phyloP scores from a whole-genome alignment of 2,329 filamentous ascomycete species.

The Amesomyces nigricolor region DNA sequence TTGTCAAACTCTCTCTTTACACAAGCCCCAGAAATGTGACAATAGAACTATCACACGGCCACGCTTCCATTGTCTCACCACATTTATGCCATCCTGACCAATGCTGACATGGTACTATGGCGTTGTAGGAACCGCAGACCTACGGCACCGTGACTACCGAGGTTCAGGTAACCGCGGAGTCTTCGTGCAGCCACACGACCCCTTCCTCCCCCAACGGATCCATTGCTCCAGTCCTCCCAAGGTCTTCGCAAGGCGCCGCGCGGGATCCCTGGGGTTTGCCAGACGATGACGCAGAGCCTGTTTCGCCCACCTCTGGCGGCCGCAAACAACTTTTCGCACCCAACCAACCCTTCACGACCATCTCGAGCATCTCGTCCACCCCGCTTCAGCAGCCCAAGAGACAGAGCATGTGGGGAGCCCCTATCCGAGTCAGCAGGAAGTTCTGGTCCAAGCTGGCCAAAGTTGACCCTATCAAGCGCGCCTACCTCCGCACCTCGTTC shows the following conservation, averaged over 20 bases:
- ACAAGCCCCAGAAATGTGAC: too few relatives aligned
- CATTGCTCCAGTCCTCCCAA: conserved; percentile 22
- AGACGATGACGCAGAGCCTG: not conserved
- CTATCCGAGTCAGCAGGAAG: conserved; percentile 18
- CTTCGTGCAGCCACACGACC: conserved; percentile 20
- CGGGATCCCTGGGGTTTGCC: conserved; percentile 7
- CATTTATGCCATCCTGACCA: not conserved
- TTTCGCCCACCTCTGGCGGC: conserved; percentile 3
- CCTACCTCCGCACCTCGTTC: conserved; percentile 56
- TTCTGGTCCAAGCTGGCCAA: conserved; percentile 34
- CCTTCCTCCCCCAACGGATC: conserved; percentile 21
- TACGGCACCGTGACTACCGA: conserved; percentile 51
- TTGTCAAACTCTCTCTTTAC: not conserved
- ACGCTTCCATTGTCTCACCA: not conserved
- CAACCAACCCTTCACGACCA: conserved; percentile 20
- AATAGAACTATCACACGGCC: too few relatives aligned
- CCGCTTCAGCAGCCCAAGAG: conserved; percentile 5
- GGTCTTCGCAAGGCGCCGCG: not conserved
- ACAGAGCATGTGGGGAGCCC: not conserved
- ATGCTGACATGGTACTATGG: not conserved
- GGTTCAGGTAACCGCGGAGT: conserved; percentile 40
- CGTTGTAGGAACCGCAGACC: conserved; percentile 29
- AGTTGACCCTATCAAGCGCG: conserved; percentile 54
- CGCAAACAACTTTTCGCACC: not conserved
- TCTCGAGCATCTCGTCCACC: conserved; percentile 25